These are phyloP conservation scores for Salvia miltiorrhiza DNA, from an alignment of 257 asterid genomes.

Conservation along the genomic window DNA sequence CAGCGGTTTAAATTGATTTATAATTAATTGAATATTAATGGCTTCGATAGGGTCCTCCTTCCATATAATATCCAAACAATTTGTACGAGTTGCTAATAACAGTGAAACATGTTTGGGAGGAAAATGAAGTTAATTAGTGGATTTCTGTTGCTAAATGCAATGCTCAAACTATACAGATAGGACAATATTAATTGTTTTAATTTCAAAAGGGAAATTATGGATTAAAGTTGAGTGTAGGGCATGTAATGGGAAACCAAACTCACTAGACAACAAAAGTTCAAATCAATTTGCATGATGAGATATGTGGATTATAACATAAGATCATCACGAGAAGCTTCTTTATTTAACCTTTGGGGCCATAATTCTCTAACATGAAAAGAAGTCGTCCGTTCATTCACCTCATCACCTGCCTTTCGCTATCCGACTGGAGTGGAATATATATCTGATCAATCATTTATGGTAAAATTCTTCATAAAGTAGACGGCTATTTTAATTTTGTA, in stretches of 20 bases:
- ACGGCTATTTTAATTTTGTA: neutral
- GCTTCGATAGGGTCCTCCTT: too few species aligned
- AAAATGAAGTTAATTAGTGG: neutral
- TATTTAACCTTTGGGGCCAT: neutral
- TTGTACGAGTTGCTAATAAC: neutral
- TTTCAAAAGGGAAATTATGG: constrained; percentile 29
- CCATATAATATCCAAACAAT: neutral
- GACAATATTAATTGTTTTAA: too few species aligned
- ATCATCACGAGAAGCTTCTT: constrained; percentile 26
- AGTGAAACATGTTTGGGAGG: constrained; percentile 4
- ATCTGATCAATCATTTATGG: neutral
- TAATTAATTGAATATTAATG: too few species aligned
- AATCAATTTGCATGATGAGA: constrained; percentile 17
- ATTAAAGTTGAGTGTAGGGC: neutral
- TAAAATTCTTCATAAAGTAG: neutral
- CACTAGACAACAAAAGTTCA: constrained; percentile 23
- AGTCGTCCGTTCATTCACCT: neutral
- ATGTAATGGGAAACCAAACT: constrained; percentile 16
- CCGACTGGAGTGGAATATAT: neutral
- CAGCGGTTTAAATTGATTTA: too few species aligned
- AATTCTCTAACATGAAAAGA: neutral
- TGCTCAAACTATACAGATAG: neutral
- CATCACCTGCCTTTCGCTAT: neutral
- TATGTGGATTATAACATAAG: neutral
- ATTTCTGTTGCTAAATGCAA: neutral